Base-by-base conservation (phyloP, 106 monocot species). In the Dendrobium catenatum region DNA sequence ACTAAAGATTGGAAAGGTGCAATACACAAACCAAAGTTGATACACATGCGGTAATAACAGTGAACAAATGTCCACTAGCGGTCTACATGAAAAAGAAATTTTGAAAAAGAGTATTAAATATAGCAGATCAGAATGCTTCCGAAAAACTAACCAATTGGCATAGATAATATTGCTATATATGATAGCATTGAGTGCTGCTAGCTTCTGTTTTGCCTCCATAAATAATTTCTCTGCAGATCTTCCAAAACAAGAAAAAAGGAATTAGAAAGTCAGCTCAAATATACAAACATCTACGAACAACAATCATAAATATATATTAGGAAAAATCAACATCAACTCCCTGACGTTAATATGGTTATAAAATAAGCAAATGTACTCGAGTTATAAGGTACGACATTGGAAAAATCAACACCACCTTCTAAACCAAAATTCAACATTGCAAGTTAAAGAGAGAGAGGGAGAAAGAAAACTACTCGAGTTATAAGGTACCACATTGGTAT, bases 101-200 rank as follows among this genome's bases (percentile, higher is more conserved):
- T 31, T 37, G 13, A 70, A 9, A 74, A 6, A 74, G 10, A 74
- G 20, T 44, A 74, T 74, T 8, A 74, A 74, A 44, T 44, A 74
- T 42, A n/a, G 43, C 42, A 42, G 9, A 74, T 74, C 19, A 29
- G 9, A 44, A 37, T 40, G 0, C 27, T 20, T 49, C 29, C 49
- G 80, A 78, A 80, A 67, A 79, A 94, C 94, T 88, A 81, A 99
- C 95, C 99, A 93, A 77, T 99, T 93, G 80, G 99, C 95, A 90
- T 95, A 87, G 74, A 99, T 86, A 78, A 99, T 99, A 86, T 99
- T 99, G 85, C 95, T 89, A 68, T 93, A 99, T 85, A 99, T 89
- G 73, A 93, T 59, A 42, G 91, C 89, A 89, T 99, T 99, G 29
- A 99, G 84, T 4, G 81, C 58, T 44, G 78, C n/a, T 24, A 91